Conservation (phyloP, 805 yeast genomes). For the Hanseniaspora mollemarum region DNA sequence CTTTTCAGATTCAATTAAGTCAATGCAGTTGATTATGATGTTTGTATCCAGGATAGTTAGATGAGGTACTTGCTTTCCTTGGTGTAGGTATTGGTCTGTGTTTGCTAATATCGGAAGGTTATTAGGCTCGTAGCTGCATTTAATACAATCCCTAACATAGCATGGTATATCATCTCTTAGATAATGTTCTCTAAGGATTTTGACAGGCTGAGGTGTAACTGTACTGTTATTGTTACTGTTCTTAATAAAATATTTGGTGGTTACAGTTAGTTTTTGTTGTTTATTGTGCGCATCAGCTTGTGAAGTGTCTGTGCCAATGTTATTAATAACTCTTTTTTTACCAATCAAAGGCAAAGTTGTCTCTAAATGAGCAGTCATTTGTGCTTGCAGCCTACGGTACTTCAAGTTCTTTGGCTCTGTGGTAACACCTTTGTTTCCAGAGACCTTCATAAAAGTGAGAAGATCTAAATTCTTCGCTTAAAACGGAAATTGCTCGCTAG, state of each 20-base stretch:
- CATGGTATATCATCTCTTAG: constrained; percentile 88
- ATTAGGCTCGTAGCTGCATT: constrained; percentile 49
- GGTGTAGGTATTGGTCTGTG: constrained; percentile 42
- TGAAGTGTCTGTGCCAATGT: not conserved
- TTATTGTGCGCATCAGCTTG: not conserved
- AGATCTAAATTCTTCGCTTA: not conserved
- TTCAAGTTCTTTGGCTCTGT: too few relatives aligned
- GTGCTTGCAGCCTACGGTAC: too few relatives aligned
- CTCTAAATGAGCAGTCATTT: not conserved
- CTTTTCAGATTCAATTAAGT: constrained; percentile 63
- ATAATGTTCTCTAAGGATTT: constrained; percentile 89
- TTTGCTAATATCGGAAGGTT: constrained; percentile 46
- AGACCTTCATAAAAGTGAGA: too few relatives aligned
- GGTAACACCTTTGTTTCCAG: too few relatives aligned
- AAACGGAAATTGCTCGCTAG: not conserved
- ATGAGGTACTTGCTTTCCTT: constrained; percentile 49
- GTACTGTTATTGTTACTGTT: constrained; percentile 3
- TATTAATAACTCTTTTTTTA: constrained; percentile 12
- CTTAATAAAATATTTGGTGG: constrained; percentile 13
- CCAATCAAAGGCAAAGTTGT: constrained; percentile 2
- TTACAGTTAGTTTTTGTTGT: constrained; percentile 7
- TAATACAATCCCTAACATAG: constrained; percentile 55
- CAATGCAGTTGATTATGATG: constrained; percentile 77
- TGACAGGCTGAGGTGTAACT: constrained; percentile 30
- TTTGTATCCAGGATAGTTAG: constrained; percentile 82